phyloP scores from a whole-genome alignment of 805 yeast genomes.

The Starmerella stigmatis region DNA sequence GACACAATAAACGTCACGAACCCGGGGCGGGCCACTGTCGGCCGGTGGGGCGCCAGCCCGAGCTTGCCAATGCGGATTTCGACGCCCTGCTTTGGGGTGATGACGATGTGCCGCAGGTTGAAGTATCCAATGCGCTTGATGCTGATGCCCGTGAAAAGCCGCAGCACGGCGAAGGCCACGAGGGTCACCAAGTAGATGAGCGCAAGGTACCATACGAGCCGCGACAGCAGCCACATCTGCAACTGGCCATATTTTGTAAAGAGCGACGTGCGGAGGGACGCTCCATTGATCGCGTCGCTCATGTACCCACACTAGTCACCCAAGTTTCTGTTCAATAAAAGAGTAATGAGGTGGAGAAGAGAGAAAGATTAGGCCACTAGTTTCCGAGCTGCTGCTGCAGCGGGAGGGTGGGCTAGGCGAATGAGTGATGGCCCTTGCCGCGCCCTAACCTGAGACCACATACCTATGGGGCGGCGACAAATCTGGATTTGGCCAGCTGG shows the following conservation, averaged over 20 bases:
- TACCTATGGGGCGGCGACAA: no score
- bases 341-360: background rate
- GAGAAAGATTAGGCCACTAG: background rate
- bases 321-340: no score
- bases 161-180: constrained; percentile 32
- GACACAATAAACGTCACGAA: constrained; percentile 30
- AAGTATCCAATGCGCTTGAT: constrained; percentile 36
- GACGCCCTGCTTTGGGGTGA: constrained; percentile 30
- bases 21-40: constrained; percentile 35
- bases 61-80: constrained; percentile 30
- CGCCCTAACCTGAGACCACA: no score
- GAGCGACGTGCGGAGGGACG: constrained; percentile 14
- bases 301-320: no score
- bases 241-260: constrained; percentile 23
- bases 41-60: constrained; percentile 33
- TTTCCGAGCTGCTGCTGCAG: no score
- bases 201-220: constrained; percentile 20
- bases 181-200: constrained; percentile 29
- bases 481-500: no score
- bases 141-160: constrained; percentile 35
- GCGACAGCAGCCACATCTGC: constrained; percentile 24
- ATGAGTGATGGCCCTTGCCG: no score
- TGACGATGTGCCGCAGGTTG: constrained; percentile 31
- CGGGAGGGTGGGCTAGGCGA: no score
- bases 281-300: background rate